Evolutionary conservation across 2,329 filamentous ascomycete species (phyloP).

Genomic region (Diaporthe humulicola): DNA sequence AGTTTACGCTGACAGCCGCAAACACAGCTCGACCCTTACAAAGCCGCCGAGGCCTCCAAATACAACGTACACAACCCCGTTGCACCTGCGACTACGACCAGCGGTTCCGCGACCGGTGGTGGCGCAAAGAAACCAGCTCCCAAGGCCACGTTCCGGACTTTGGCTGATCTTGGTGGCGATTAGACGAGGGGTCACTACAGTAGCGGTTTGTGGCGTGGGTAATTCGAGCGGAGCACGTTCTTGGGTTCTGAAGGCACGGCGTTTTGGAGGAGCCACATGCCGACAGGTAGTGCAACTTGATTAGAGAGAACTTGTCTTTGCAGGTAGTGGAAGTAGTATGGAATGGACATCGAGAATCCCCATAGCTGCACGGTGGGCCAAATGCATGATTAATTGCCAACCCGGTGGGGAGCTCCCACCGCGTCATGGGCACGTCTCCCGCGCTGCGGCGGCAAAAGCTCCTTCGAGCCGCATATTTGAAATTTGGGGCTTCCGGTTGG

Average conservation of each 20-base stretch:
- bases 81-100: constrained; percentile 41
- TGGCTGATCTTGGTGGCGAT: constrained; percentile 63
- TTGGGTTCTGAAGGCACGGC: constrained; percentile 32
- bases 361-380: background rate
- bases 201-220: background rate
- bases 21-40: constrained; percentile 71
- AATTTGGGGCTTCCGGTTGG: constrained; percentile 40
- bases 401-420: background rate
- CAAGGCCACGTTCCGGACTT: constrained; percentile 61
- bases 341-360: background rate
- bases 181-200: background rate
- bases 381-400: constrained; percentile 21
- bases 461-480: constrained; percentile 27
- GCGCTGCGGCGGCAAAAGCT: constrained; percentile 32
- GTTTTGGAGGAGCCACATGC: constrained; percentile 30
- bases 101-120: background rate
- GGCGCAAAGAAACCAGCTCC: constrained; percentile 47
- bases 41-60: constrained; percentile 69
- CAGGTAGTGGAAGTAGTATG: background rate
- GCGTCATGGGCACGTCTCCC: constrained; percentile 34
- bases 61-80: constrained; percentile 67
- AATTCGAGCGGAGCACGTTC: background rate
- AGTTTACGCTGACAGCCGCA: constrained; percentile 31
- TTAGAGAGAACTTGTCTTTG: background rate
- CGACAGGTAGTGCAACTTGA: constrained; percentile 17